Evolutionary conservation across 1,284 basidiomycete species (phyloP).

Genomic region (Calocybe gambosa): DNA sequence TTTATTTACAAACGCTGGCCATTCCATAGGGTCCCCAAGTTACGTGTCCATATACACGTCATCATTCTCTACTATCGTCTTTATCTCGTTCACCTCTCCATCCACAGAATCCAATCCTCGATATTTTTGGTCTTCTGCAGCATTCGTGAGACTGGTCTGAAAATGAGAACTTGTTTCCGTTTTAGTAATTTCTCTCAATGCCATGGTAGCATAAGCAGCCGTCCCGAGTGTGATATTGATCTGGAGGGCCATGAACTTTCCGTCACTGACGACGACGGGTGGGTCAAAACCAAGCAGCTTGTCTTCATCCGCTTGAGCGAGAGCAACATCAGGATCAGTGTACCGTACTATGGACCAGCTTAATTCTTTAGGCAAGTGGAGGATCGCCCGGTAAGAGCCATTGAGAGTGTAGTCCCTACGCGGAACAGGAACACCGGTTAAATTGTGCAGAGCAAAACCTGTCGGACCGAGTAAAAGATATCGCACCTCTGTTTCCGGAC

Average conservation of each 20-base stretch:
- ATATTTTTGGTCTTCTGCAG: slow-evolving; percentile 80
- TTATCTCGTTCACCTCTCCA: slow-evolving; percentile 16
- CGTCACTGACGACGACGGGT: slow-evolving; percentile 58
- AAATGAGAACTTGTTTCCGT: slow-evolving; percentile 87
- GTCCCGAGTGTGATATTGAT: slow-evolving; percentile 77
- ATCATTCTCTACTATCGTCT: slow-evolving; percentile 4
- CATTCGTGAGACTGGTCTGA: slow-evolving; percentile 74
- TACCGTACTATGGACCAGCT: slow-evolving; percentile 82
- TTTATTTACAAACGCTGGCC: neutral
- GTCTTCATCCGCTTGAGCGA: slow-evolving; percentile 95
- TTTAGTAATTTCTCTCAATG: slow-evolving; percentile 87
- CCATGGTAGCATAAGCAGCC: slow-evolving; percentile 94
- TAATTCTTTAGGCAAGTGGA: slow-evolving; percentile 79
- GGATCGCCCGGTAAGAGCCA: slow-evolving; percentile 89
- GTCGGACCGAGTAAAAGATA: neutral
- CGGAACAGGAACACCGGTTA: slow-evolving; percentile 7
- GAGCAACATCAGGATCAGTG: slow-evolving; percentile 86
- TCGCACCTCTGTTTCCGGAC: slow-evolving; percentile 81
- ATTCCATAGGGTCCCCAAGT: neutral
- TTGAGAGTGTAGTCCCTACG: slow-evolving; percentile 84
- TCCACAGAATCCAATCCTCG: slow-evolving; percentile 39
- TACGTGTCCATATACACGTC: slow-evolving; percentile 3
- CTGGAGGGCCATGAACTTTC: slow-evolving; percentile 82
- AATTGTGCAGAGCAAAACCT: neutral
- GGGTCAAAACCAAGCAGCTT: slow-evolving; percentile 74